Evolutionary conservation across 164 flowering plant species (phyloP), one percentile per base, ranked within the genome.

Genomic region (Kalanchoe fedtschenkoi): DNA sequence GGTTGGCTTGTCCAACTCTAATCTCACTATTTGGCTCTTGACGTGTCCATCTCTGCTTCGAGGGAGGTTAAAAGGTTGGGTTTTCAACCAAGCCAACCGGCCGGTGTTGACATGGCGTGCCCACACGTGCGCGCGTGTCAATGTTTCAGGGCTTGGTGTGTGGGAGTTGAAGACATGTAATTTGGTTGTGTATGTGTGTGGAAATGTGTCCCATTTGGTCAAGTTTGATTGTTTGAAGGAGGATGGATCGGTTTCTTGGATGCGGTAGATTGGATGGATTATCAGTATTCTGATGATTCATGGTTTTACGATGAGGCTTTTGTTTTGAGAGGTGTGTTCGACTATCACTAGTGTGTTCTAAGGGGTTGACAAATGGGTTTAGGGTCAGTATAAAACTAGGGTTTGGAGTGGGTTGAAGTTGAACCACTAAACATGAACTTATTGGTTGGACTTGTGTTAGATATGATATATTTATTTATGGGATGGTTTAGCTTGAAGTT

Each of bases 121-220:
- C 6, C 32, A 51, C 56, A 51, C 56, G 56, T 51, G 56, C 56
- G 32, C 32, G 56, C 56, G 56, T 51, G 32, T 51, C 56, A 51
- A 51, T 13, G 13, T 26, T 47, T 6, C 8, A 51, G 28, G 32
- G 32, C 4, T 24, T 6, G 39, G 54, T 47, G 54, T 47, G 0
- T 22, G 54, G n/a, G n/a, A 47, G 14, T 47, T 21, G 26, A 47
- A 47, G 56, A 51, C n/a, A 51, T 51, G 56, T 47, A 47, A 47
- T 47, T 47, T 47, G 30, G 29, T 47, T 21, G 28, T 47, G 55
- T 24, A n/a, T n/a, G n/a, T n/a, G n/a, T 22, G n/a, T 22, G 30
- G 55, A 47, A 47, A 47, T 21, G n/a, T n/a, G n/a, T n/a, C n/a
- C 24, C 30, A 47, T 8, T 47, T 47, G 55, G 55, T 47, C 32